phyloP scores from a whole-genome alignment of 2,329 filamentous ascomycete species.

The Dactylonectria macrodidyma region DNA sequence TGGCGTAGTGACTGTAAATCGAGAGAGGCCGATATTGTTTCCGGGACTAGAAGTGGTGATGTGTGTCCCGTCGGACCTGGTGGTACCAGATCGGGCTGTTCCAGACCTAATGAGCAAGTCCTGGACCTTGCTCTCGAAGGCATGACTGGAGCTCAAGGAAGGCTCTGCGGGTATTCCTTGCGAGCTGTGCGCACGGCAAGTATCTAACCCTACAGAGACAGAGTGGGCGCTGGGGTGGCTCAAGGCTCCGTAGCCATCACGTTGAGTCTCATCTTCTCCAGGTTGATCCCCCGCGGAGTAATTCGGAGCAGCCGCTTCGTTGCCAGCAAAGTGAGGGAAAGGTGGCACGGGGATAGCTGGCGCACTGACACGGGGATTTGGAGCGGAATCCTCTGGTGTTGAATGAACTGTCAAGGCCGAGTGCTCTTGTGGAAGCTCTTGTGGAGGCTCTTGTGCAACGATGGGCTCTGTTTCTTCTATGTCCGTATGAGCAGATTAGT shows the following conservation, averaged over 20 bases:
- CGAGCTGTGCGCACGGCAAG: background rate
- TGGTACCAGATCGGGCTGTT: background rate
- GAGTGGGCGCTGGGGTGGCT: background rate
- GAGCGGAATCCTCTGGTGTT: background rate
- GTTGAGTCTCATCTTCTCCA: background rate
- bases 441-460: too few relatives aligned
- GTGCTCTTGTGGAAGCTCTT: background rate
- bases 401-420: background rate
- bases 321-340: background rate
- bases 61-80: background rate
- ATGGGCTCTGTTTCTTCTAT: background rate
- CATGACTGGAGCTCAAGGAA: conserved; percentile 9
- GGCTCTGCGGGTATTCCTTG: conserved; percentile 3
- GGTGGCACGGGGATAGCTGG: background rate
- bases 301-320: background rate
- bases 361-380: background rate
- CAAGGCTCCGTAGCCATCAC: background rate
- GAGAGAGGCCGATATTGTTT: background rate
- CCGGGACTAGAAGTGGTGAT: background rate
- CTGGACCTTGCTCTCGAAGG: conserved; percentile 10
- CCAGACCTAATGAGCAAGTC: conserved; percentile 9
- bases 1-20: background rate
- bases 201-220: background rate
- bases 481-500: background rate
- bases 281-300: background rate